Evolutionary conservation across 2,329 filamentous ascomycete genomes (phyloP).

Genomic region (Mariannaea elegans): DNA sequence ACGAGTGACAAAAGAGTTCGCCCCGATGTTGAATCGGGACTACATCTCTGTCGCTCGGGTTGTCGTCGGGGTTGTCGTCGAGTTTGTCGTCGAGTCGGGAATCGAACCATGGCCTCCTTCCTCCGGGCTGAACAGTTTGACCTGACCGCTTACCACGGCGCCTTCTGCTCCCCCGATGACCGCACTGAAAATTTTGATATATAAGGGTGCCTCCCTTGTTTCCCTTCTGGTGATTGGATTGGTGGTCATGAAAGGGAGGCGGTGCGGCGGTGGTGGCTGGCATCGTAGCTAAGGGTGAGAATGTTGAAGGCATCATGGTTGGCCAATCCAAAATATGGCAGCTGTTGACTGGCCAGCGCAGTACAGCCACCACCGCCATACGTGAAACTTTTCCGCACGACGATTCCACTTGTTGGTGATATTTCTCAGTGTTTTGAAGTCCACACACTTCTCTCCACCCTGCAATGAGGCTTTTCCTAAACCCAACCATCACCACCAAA

Average conservation of each 20-base stretch:
- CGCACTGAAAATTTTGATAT: background rate
- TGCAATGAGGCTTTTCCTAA: background rate
- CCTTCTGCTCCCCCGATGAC: constrained; percentile 32
- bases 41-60: constrained; percentile 35
- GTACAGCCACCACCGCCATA: background rate
- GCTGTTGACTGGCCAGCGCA: constrained; percentile 4
- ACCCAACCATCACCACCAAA: constrained; percentile 16
- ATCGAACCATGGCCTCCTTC: constrained; percentile 27
- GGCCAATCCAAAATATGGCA: constrained; percentile 3
- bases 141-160: constrained; percentile 41
- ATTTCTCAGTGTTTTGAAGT: constrained; percentile 26
- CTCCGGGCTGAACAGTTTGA: constrained; percentile 36
- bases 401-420: constrained; percentile 6
- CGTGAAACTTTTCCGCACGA: constrained; percentile 15
- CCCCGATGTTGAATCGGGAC: constrained; percentile 29
- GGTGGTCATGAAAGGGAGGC: background rate
- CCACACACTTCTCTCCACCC: background rate
- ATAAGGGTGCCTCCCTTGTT: constrained; percentile 20
- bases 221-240: background rate
- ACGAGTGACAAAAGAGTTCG: constrained; percentile 42
- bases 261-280: constrained; percentile 4
- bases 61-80: constrained; percentile 26
- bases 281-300: background rate
- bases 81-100: background rate
- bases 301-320: background rate